phyloP scores from a whole-genome alignment of 495 filamentous ascomycete genomes.

The Xylaria palmicola region DNA sequence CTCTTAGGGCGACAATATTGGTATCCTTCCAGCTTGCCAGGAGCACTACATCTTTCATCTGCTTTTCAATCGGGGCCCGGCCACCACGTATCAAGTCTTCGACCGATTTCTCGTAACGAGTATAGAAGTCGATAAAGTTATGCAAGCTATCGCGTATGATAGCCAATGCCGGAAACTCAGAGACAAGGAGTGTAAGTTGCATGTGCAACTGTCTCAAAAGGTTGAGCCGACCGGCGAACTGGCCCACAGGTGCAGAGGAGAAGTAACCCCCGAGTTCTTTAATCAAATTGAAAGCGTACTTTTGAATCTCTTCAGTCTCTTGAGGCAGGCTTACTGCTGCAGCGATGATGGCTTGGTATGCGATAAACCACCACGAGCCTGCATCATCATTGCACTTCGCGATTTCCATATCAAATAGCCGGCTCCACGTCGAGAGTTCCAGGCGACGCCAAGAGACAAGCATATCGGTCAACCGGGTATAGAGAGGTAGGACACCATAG shows the following conservation, averaged over 20 bases:
- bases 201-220: constrained; percentile 70
- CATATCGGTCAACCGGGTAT: constrained; percentile 70
- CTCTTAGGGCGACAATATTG: constrained; percentile 81
- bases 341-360: constrained; percentile 82
- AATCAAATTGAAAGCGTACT: constrained; percentile 66
- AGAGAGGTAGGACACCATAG: constrained; percentile 65
- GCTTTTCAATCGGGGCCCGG: constrained; percentile 69
- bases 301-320: constrained; percentile 53
- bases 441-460: constrained; percentile 86
- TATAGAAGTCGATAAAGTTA: constrained; percentile 75
- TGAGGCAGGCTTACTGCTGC: constrained; percentile 63
- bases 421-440: constrained; percentile 88
- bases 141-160: constrained; percentile 59
- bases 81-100: constrained; percentile 61
- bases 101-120: constrained; percentile 64
- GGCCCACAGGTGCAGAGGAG: constrained; percentile 68
- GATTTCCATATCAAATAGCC: constrained; percentile 81
- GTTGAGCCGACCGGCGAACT: constrained; percentile 69
- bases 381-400: constrained; percentile 72
- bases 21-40: constrained; percentile 96
- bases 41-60: constrained; percentile 82
- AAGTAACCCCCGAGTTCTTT: constrained; percentile 74
- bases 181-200: constrained; percentile 57
- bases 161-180: constrained; percentile 54
- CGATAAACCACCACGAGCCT: constrained; percentile 93